A percentile compares a stretch with the other conserved stretches of the same genome.
Evolutionary conservation across 2,329 filamentous ascomycete genomes (phyloP).

Genomic region (Raffaelea ambrosiae): DNA sequence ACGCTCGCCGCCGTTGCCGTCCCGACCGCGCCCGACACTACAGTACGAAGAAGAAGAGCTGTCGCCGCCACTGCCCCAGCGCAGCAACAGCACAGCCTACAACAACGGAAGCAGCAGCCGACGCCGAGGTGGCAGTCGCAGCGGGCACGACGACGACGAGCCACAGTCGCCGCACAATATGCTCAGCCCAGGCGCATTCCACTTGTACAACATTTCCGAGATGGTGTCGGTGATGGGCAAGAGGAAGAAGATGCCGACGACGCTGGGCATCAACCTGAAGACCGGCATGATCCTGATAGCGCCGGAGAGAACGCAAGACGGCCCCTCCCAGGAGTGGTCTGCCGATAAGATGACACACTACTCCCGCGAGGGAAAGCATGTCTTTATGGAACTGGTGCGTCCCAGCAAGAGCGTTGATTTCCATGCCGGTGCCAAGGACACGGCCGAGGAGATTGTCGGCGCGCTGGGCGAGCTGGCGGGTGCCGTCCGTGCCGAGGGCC

Average conservation of each 20-base stretch:
- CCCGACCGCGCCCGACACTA: constrained; percentile 49
- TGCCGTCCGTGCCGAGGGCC: constrained; percentile 69
- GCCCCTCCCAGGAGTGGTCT: constrained; percentile 83
- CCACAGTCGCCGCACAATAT: constrained; percentile 12
- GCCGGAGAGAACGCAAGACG: constrained; percentile 75
- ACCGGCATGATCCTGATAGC: constrained; percentile 87
- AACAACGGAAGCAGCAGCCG: constrained; percentile 18
- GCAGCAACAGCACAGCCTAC: constrained; percentile 22
- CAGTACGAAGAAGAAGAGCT: constrained; percentile 24
- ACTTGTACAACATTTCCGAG: constrained; percentile 94
- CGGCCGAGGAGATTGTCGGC: constrained; percentile 84
- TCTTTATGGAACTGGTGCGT: constrained; percentile 85
- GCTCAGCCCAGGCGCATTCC: constrained; percentile 71
- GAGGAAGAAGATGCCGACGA: constrained; percentile 97
- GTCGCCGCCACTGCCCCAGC: constrained; percentile 13
- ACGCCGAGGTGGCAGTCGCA: too few relatives aligned
- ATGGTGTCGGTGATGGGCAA: constrained; percentile 97
- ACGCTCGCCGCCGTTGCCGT: constrained; percentile 52
- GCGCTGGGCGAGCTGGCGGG: constrained; percentile 85
- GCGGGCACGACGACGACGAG: constrained; percentile 24
- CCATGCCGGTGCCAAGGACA: constrained; percentile 94
- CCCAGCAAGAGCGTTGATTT: constrained; percentile 96
- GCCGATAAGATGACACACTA: constrained; percentile 96
- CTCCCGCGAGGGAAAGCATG: constrained; percentile 94
- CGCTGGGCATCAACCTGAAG: constrained; percentile 81